Percentiles rank a stretch among this genome's conserved stretches.
These are phyloP conservation scores for Tetrahymena malaccensis DNA, from an alignment of 73 alveolate genomes.

Conservation along the genomic window DNA sequence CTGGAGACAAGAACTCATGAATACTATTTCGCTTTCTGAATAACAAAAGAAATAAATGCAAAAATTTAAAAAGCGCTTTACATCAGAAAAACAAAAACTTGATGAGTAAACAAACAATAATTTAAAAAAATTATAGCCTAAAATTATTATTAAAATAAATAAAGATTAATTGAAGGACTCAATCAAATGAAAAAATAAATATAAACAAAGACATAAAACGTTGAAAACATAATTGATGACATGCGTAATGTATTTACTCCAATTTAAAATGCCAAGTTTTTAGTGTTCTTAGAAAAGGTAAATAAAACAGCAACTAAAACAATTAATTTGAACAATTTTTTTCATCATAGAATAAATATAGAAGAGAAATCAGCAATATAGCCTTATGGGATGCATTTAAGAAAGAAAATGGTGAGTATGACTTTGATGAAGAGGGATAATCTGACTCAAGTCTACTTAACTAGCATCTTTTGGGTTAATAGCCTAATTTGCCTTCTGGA, in stretches of 20 bases:
- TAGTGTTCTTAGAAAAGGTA: slow-evolving; percentile 24
- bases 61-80: slow-evolving; percentile 2
- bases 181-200: slow-evolving; percentile 10
- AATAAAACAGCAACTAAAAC: background rate
- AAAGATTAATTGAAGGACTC: background rate
- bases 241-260: slow-evolving; percentile 22
- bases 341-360: slow-evolving; percentile 12
- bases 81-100: background rate
- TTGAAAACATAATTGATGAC: slow-evolving; percentile 26
- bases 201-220: background rate
- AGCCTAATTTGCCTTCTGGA: background rate
- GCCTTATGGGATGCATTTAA: slow-evolving; percentile 7
- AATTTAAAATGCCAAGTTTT: slow-evolving; percentile 9
- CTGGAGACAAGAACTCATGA: background rate
- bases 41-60: background rate
- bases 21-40: background rate
- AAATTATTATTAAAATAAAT: background rate
- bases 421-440: slow-evolving; percentile 1
- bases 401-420: slow-evolving; percentile 1
- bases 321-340: background rate
- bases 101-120: slow-evolving; percentile 2
- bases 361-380: slow-evolving; percentile 4
- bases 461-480: background rate
- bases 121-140: background rate
- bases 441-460: background rate